These are phyloP conservation scores for Sisymbrium altissimum DNA, from an alignment of 345 rosid genomes.

Conservation along the genomic window DNA sequence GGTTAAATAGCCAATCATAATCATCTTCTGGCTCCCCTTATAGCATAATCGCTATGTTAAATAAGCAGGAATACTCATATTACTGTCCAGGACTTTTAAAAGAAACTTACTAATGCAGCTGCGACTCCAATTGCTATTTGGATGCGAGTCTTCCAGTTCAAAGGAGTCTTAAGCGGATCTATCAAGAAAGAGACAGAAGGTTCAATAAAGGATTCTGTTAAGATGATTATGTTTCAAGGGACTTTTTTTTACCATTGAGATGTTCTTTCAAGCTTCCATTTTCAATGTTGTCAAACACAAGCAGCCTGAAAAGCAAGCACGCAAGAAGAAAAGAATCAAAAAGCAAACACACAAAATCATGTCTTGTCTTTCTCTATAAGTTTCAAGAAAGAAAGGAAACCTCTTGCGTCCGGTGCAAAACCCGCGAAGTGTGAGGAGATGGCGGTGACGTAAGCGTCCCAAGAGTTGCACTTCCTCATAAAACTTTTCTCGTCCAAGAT, in stretches of 20 bases:
- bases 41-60: neutral
- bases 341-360: neutral
- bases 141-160: constrained; percentile 84
- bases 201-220: neutral
- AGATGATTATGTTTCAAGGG: neutral
- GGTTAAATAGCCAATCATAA: neutral
- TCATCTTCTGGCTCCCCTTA: neutral
- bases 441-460: constrained; percentile 88
- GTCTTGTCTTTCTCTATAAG: neutral
- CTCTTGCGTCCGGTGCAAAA: constrained; percentile 70
- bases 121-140: constrained; percentile 82
- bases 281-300: constrained; percentile 71
- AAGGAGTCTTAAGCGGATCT: constrained; percentile 94
- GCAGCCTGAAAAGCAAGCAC: constrained; percentile 49
- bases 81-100: neutral
- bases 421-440: constrained; percentile 81
- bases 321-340: constrained; percentile 4
- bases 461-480: constrained; percentile 65
- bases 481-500: constrained; percentile 52
- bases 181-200: constrained; percentile 23
- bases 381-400: constrained; percentile 31
- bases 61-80: neutral
- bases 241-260: constrained; percentile 60
- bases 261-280: constrained; percentile 93
- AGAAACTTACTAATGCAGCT: constrained; percentile 79